phyloP scores from a whole-genome alignment of 2,329 filamentous ascomycete genomes.

The Ascochyta clinopodiicola region DNA sequence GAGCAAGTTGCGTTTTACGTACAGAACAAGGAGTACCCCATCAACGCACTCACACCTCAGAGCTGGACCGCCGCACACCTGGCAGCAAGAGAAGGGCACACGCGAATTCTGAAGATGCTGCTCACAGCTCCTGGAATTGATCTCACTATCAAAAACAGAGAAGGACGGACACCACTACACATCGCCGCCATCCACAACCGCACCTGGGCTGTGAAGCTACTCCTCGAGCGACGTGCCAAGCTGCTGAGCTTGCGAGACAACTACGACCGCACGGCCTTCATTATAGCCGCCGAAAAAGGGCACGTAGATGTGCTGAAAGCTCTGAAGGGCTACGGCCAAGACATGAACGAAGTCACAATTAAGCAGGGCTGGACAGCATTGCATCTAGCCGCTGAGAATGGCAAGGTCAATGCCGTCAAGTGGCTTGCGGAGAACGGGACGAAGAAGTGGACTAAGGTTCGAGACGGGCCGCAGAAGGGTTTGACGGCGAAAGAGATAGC shows the following conservation, averaged over 20 bases:
- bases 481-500: conserved; percentile 23
- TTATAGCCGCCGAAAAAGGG: conserved; percentile 20
- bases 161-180: conserved; percentile 23
- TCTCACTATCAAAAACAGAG: conserved; percentile 22
- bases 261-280: conserved; percentile 19
- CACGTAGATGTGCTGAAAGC: conserved; percentile 19
- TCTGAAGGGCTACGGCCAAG: conserved; percentile 19
- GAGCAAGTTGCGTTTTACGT: conserved; percentile 20
- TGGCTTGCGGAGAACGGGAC: conserved; percentile 19
- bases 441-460: conserved; percentile 13
- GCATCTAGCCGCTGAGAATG: conserved; percentile 24
- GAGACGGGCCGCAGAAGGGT: conserved; percentile 14
- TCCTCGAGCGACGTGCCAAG: conserved; percentile 13
- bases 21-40: conserved; percentile 24
- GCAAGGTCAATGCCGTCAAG: conserved; percentile 16
- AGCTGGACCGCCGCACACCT: conserved; percentile 28
- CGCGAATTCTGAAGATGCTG: conserved; percentile 21
- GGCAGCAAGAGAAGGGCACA: conserved; percentile 22
- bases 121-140: conserved; percentile 20
- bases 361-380: conserved; percentile 24
- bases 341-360: conserved; percentile 20
- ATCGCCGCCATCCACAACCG: conserved; percentile 20
- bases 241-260: conserved; percentile 17
- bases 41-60: conserved; percentile 26
- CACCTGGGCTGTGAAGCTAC: conserved; percentile 13